Evolutionary conservation across 805 yeast genomes (phyloP), one percentile per base, ranked within the genome.

Genomic region (Saturnispora mendoncae): DNA sequence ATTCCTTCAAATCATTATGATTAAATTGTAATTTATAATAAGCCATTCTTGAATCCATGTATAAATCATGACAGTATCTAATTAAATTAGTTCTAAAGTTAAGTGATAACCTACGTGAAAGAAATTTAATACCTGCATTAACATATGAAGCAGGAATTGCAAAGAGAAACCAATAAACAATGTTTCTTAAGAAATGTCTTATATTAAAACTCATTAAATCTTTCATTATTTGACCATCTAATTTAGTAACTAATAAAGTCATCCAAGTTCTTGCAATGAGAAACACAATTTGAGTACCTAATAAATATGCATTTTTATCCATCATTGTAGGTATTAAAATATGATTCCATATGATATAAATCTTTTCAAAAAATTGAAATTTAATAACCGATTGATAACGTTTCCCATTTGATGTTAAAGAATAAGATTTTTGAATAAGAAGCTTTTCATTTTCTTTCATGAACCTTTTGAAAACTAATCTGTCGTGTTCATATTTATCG

Each of bases 101-200:
- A 41, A 86, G 68, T 10, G 94, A 77, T 44, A 88, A 65, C 51
- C 84, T 72, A 53, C 80, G 75, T 41, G 87, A 84, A 51, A 88
- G 64, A 53, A 74, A 84, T 56, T 82, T 84, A 56, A 88, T 88
- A 44, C 90, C 87, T 36, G 95, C 82, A 60, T 88, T 88, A 25
- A 95, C 83, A 59, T 85, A 88, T 3, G 92, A 79, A 0, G 96
- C 94, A 2, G 97, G 97, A 47, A 88, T 76, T 1, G 96, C 96
- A 55, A 88, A 78, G 45, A 84, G 62, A 44, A 88, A 75, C 97
- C 97, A 88, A 59, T 83, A 82, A 8, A 76, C 71, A 58, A 88
- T 67, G 57, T 88, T 95, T 45, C 84, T 67, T 31, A 78, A 58
- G 52, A 88, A 88, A 40, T 80, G 79, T 49, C 67, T 72, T 15